Evolutionary conservation across 2,329 filamentous ascomycete genomes (phyloP), one percentile per base, ranked within the genome.

Genomic region (Cercospora sesami): DNA sequence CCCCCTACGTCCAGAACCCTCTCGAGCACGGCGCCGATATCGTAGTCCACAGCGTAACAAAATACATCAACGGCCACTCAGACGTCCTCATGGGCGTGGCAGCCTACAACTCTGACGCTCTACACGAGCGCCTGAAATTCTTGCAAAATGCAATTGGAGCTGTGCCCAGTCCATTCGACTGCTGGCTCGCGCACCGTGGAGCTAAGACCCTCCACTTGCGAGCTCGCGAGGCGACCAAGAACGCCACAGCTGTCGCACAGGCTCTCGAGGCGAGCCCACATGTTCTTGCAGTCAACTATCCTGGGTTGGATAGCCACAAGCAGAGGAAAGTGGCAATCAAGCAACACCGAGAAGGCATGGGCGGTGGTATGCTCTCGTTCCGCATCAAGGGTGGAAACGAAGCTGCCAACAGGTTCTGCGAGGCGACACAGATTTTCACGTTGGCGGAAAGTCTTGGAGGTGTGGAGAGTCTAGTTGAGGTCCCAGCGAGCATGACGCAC

Each of bases 11-110:
- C 59, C 95, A 99, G 83, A 98, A 97, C 81, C 95, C 95, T 3
- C 88, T 99, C 65, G 90, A 96, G 78, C 92, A 94, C 79, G 95
- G 95, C 74, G 95, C 95, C 74, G 95, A 99, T 80, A 94, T 98
- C 72, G 94, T 98, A 73, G 91, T 98, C 53, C 94, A 98, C 86
- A 94, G 90, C 65, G 95, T 99, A 65, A 99, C 95, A 55, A 99
- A 99, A 83, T 99, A 98, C 83, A 98, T 99, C 84, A 98, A 98
- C 80, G 95, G 95, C 61, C 95, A 99, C 84, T 89, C 86, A 1
- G 95, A 99, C 80, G 95, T 99, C 8, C 90, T 98, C 75, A 99
- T 99, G 95, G 95, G 95, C 73, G 91, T 95, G 31, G 94, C 93
- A 58, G 95, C 95, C 61, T 96, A 96, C 87, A 98, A 97, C 86